These are phyloP conservation scores for Hypsizygus ulmarius DNA, from an alignment of 1,284 basidiomycete species.

Conservation along the genomic window DNA sequence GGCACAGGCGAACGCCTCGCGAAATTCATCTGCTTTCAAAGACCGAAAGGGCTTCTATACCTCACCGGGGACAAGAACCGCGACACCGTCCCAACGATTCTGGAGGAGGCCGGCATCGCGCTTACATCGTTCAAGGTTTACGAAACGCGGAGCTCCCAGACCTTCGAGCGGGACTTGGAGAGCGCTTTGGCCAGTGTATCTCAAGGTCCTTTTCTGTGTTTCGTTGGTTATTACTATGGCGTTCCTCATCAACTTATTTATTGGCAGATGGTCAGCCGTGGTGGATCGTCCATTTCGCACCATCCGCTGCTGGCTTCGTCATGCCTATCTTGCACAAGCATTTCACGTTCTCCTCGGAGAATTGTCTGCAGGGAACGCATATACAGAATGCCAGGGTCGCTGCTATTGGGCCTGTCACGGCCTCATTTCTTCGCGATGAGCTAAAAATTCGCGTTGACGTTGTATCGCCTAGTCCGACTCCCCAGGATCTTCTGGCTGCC, in stretches of 20 bases:
- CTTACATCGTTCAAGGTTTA: constrained; percentile 63
- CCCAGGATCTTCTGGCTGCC: constrained; percentile 46
- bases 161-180: constrained; percentile 47
- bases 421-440: constrained; percentile 45
- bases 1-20: constrained; percentile 70
- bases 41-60: constrained; percentile 50
- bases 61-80: constrained; percentile 81
- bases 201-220: constrained; percentile 23
- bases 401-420: constrained; percentile 69
- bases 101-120: constrained; percentile 44
- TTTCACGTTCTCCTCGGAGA: constrained; percentile 36
- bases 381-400: constrained; percentile 40
- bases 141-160: constrained; percentile 53
- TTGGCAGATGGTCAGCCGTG: constrained; percentile 30
- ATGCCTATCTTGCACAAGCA: constrained; percentile 47
- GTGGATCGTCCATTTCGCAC: constrained; percentile 78
- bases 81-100: constrained; percentile 57
- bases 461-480: constrained; percentile 52
- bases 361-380: not conserved
- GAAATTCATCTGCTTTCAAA: constrained; percentile 54
- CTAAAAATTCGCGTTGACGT: constrained; percentile 50
- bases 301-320: constrained; percentile 62
- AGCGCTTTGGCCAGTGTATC: constrained; percentile 29
- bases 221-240: not conserved
- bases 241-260: constrained; percentile 3